Percentiles rank a stretch among this genome's conserved stretches.
Conservation (phyloP, 2,329 filamentous ascomycete genomes). For the Cadophora sp. region DNA sequence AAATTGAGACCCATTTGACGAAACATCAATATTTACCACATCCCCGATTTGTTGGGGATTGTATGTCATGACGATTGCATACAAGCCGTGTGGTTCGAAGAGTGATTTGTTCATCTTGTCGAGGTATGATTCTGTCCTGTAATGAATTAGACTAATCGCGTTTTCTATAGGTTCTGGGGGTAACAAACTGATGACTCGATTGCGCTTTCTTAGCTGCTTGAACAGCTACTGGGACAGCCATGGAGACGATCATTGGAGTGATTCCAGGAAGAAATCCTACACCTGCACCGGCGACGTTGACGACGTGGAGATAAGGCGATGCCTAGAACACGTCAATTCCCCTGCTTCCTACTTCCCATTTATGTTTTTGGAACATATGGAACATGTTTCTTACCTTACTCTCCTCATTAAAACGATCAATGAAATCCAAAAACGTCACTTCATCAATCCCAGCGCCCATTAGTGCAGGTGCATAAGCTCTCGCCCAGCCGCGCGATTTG, state of each 20-base stretch:
- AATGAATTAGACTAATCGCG: neutral
- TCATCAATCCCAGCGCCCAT: neutral
- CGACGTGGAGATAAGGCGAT: conserved; percentile 1
- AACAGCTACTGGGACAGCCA: conserved; percentile 10
- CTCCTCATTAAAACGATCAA: conserved; percentile 1
- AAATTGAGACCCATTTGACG: neutral
- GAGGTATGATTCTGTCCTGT: conserved; percentile 1
- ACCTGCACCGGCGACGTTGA: conserved; percentile 8
- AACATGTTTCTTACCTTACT: neutral
- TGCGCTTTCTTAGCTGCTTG: conserved; percentile 7
- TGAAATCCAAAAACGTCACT: neutral
- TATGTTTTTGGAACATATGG: too few relatives aligned
- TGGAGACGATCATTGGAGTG: conserved; percentile 7
- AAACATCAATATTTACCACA: neutral
- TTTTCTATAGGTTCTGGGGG: neutral
- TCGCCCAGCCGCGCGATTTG: conserved; percentile 4
- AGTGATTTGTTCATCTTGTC: conserved; percentile 3
- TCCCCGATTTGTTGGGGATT: neutral
- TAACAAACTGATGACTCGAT: neutral
- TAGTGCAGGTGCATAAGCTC: conserved; percentile 6
- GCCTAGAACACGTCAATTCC: neutral
- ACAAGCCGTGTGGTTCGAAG: neutral
- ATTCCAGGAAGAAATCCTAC: conserved; percentile 7
- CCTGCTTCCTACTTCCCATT: neutral
- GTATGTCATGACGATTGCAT: neutral